phyloP scores from a whole-genome alignment of 2,329 filamentous ascomycete species.

The Neocucurbitaria cava region DNA sequence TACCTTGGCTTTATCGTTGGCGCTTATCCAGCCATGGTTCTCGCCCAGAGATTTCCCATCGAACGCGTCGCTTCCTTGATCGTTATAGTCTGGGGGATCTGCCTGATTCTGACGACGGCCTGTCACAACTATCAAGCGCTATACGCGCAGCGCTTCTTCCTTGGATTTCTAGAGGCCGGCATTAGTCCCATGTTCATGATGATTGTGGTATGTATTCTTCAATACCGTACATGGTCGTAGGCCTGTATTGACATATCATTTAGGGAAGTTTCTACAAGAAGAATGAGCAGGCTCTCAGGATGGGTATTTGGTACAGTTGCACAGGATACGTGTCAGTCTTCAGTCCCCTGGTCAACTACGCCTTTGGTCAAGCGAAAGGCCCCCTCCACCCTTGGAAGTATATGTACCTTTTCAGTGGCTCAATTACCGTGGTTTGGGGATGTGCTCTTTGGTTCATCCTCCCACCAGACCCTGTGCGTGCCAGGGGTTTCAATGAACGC shows the following conservation, averaged over 20 bases:
- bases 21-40: slow-evolving; percentile 55
- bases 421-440: slow-evolving; percentile 29
- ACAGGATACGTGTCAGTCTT: slow-evolving; percentile 47
- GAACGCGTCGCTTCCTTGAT: slow-evolving; percentile 54
- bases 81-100: slow-evolving; percentile 55
- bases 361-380: slow-evolving; percentile 31
- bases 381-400: slow-evolving; percentile 26
- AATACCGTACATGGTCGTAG: too few species aligned
- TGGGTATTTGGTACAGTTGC: slow-evolving; percentile 68
- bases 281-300: slow-evolving; percentile 65
- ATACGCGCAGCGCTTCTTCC: slow-evolving; percentile 58
- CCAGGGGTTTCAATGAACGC: slow-evolving; percentile 40
- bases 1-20: slow-evolving; percentile 58
- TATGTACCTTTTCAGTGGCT: slow-evolving; percentile 34
- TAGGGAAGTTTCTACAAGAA: slow-evolving; percentile 63
- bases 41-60: slow-evolving; percentile 56
- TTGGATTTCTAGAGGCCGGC: slow-evolving; percentile 62
- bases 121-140: slow-evolving; percentile 59
- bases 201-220: neutral
- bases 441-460: slow-evolving; percentile 45
- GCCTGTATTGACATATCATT: slow-evolving; percentile 35
- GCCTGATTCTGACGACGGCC: slow-evolving; percentile 56
- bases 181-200: slow-evolving; percentile 62
- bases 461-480: slow-evolving; percentile 51
- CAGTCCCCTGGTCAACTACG: slow-evolving; percentile 30